Evolutionary conservation across 2,329 filamentous ascomycete genomes (phyloP), one percentile per base, ranked within the genome.

Genomic region (Sclerotinia sclerotiorum): DNA sequence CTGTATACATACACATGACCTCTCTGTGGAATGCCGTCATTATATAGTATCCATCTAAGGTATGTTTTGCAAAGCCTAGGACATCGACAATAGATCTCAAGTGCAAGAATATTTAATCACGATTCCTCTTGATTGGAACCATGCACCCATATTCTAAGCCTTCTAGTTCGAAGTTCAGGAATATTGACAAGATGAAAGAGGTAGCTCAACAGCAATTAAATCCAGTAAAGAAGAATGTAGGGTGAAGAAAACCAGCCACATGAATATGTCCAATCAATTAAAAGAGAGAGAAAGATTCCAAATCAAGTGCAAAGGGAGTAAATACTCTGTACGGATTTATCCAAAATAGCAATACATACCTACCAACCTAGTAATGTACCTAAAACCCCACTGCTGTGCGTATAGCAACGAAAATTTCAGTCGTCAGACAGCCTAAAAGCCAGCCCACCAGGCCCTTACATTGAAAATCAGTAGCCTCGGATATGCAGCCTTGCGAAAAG

Each of bases 401-500:
- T 55, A 54, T 15, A 54, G 7, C 51, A 54, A 32, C 51, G 13
- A 42, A 27, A 39, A 11, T 17, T 7, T 4, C 21, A 56, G 19
- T 27, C n/a, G 42, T 19, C 55, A 44, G n/a, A 8, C 29, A 35
- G 17, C 29, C 24, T 35, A 35, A 32, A 19, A 32, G 52, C 32
- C 19, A 55, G 29, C 27, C 35, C 15, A 24, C 17, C 49, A 27
- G 5, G 24, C n/a, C 27, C 44, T 11, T 29, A 29, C 56, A 60
- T 11, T 7, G 15, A 62, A 11, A 17, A 62, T 24, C 2, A 39
- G 29, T 39, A 62, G 58, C 58, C 46, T 62, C 29, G 60, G 60
- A n/a, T 62, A 62, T 62, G 46, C 60, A 62, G 32, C 46, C n/a
- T 62, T 8, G 51, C 46, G 29, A 39, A 62, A 62, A 15, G 19